Evolutionary conservation across 495 filamentous ascomycete species (phyloP).

Genomic region (Aspergillus taichungensis): DNA sequence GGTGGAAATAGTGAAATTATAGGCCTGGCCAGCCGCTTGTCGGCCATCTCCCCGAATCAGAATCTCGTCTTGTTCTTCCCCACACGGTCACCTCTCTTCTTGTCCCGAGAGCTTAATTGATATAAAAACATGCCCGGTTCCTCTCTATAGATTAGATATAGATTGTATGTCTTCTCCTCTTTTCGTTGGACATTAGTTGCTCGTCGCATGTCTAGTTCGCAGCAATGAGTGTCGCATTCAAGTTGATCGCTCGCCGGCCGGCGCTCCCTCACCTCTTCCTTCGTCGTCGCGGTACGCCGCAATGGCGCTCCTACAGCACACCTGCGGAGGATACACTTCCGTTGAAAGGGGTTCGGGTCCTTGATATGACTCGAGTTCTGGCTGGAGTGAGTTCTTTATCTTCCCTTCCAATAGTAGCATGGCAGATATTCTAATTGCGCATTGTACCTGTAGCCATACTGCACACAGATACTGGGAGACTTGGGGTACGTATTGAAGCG

Average conservation of each 20-base stretch:
- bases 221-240: constrained; percentile 20
- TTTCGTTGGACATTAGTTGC: constrained; percentile 3
- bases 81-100: no score
- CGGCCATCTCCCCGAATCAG: constrained; percentile 8
- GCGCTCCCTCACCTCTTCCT: constrained; percentile 5
- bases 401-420: background rate
- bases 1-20: no score
- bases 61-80: background rate
- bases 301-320: constrained; percentile 25
- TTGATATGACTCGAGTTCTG: constrained; percentile 95
- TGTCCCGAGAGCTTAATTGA: no score
- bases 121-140: background rate
- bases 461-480: constrained; percentile 94
- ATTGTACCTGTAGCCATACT: constrained; percentile 68
- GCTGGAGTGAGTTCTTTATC: constrained; percentile 65
- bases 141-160: constrained; percentile 1
- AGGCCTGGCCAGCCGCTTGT: constrained; percentile 1
- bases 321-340: constrained; percentile 44
- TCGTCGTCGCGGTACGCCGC: constrained; percentile 8
- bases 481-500: constrained; percentile 58
- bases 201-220: background rate
- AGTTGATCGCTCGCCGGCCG: constrained; percentile 19
- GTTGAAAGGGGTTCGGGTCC: constrained; percentile 73
- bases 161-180: background rate
- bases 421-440: constrained; percentile 13